Conservation (phyloP, 345 rosid species). For the Pelargonium nanum region DNA sequence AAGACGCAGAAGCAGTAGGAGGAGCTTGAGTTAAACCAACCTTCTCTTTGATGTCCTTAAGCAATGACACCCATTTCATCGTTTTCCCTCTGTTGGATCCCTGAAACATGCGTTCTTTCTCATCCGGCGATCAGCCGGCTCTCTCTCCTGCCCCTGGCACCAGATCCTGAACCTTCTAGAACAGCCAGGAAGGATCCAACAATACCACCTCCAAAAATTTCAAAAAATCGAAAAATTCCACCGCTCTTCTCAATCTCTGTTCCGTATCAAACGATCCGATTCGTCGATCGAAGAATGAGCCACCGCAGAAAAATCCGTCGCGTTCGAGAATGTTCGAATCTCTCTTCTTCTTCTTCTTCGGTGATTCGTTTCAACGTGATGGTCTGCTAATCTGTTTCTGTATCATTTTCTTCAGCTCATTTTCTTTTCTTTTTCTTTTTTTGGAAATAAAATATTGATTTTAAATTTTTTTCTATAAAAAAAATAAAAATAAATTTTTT, state of each 20-base stretch:
- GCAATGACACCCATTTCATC: conserved; percentile 99
- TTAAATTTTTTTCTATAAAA: conserved; percentile 10
- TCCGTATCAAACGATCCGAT: not conserved
- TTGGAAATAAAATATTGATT: not conserved
- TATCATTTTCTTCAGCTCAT: not conserved
- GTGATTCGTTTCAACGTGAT: not conserved
- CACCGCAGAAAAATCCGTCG: too few relatives aligned
- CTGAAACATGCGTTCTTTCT: conserved; percentile 2
- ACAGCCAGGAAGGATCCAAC: conserved; percentile 25
- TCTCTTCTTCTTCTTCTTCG: not conserved
- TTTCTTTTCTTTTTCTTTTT: not conserved
- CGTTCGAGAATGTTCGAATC: not conserved
- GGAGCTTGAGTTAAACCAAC: conserved; percentile 89
- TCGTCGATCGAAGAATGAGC: not conserved
- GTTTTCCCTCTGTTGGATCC: conserved; percentile 20
- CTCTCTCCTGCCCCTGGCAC: conserved; percentile 16
- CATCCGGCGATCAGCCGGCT: conserved; percentile 8
- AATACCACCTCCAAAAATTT: conserved; percentile 8
- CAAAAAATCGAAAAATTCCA: not conserved
- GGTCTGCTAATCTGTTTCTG: not conserved
- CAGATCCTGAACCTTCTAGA: conserved; percentile 38
- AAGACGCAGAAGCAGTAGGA: conserved; percentile 40
- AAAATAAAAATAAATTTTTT: conserved; percentile 6
- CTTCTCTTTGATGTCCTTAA: conserved; percentile 95
- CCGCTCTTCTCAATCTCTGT: not conserved